phyloP scores from a whole-genome alignment of 2,329 filamentous ascomycete species.

The Daldinia sp. region DNA sequence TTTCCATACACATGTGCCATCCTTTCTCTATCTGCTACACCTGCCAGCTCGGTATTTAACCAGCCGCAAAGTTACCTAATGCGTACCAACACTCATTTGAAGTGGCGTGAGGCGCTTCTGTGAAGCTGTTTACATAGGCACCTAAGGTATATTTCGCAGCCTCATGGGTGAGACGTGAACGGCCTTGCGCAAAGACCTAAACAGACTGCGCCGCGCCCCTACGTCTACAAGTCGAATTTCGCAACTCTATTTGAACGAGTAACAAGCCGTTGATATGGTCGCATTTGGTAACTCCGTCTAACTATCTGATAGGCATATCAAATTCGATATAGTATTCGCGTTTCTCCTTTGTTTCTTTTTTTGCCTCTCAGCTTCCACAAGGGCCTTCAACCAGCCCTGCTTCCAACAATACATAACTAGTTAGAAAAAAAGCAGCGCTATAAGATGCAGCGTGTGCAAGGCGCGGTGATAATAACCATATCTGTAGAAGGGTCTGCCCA shows the following conservation, averaged over 20 bases:
- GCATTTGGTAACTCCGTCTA: background rate
- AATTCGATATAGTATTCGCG: background rate
- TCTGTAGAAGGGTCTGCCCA: conserved; percentile 1
- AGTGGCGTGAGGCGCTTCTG: background rate
- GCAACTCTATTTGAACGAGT: conserved; percentile 20
- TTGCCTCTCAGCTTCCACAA: background rate
- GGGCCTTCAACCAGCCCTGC: background rate
- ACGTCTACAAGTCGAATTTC: conserved; percentile 10
- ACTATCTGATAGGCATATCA: too few relatives aligned
- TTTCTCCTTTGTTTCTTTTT: background rate
- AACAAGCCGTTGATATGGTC: background rate
- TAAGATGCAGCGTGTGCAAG: conserved; percentile 3
- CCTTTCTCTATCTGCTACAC: conserved; percentile 9
- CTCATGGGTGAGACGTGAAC: background rate
- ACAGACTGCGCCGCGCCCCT: conserved; percentile 11
- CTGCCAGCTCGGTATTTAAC: conserved; percentile 17
- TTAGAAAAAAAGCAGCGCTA: too few relatives aligned
- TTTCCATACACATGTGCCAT: conserved; percentile 8
- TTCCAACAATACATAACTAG: background rate
- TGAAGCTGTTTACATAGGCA: background rate
- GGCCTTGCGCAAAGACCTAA: background rate
- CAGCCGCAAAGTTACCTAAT: conserved; percentile 15
- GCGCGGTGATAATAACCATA: background rate
- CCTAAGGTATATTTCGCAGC: background rate
- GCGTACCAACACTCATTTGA: background rate